Percentiles rank a stretch among this genome's conserved stretches.
Conservation (phyloP, 306 rosid genomes). For the Geum urbanum region DNA sequence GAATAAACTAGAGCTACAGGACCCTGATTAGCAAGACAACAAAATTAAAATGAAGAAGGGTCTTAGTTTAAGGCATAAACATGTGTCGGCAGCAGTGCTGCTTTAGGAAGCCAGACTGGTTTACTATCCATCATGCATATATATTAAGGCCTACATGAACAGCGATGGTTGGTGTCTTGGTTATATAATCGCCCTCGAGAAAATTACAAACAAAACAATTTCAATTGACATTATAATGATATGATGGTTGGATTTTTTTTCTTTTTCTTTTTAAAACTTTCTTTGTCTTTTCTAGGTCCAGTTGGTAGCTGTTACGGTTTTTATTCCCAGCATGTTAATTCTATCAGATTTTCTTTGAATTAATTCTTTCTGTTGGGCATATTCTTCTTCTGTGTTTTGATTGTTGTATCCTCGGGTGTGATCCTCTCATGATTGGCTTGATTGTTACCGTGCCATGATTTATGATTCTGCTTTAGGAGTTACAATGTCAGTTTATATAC, state of each 20-base stretch:
- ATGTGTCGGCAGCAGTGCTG: constrained; percentile 21
- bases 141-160: constrained; percentile 12
- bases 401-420: background rate
- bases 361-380: background rate
- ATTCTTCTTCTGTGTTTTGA: constrained; percentile 2
- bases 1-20: background rate
- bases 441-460: background rate
- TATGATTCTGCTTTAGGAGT: background rate
- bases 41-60: background rate
- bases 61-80: background rate
- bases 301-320: background rate
- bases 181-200: background rate
- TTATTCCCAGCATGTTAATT: background rate
- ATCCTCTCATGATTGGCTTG: background rate
- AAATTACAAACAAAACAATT: background rate
- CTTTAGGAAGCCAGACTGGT: constrained; percentile 9
- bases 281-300: background rate
- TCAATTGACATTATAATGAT: background rate
- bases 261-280: constrained; percentile 17
- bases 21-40: constrained; percentile 5
- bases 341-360: background rate
- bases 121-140: background rate
- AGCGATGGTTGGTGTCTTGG: constrained; percentile 11
- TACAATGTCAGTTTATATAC: background rate
- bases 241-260: constrained; percentile 9